These are phyloP conservation scores for Stentor roeselii DNA, from an alignment of 73 alveolate genomes.

Conservation along the genomic window DNA sequence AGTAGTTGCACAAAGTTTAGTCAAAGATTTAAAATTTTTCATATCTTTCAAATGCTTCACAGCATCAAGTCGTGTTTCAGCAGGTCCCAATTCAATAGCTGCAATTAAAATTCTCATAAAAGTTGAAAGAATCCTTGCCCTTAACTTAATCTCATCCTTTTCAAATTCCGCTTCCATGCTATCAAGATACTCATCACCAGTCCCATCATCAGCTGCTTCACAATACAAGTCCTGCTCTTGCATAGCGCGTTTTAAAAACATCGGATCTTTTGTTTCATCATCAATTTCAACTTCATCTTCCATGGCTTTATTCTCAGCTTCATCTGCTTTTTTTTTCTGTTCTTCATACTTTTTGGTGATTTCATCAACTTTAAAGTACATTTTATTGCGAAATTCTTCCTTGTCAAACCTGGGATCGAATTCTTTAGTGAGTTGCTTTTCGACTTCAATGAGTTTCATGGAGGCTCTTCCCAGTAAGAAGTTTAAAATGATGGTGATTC, in stretches of 20 bases:
- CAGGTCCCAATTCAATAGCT: slow-evolving; percentile 59
- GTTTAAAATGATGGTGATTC: neutral
- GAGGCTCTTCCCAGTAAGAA: slow-evolving; percentile 31
- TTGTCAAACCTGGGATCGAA: slow-evolving; percentile 34
- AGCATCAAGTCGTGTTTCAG: slow-evolving; percentile 34
- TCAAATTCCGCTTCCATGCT: neutral
- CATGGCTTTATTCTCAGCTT: slow-evolving; percentile 30
- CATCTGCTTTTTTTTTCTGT: slow-evolving; percentile 36
- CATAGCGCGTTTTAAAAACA: slow-evolving; percentile 34
- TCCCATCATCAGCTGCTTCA: slow-evolving; percentile 9
- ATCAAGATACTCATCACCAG: slow-evolving; percentile 12
- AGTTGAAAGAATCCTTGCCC: slow-evolving; percentile 53
- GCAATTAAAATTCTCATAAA: slow-evolving; percentile 61
- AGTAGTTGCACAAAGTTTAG: slow-evolving; percentile 75
- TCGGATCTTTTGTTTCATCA: slow-evolving; percentile 35
- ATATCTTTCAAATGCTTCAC: slow-evolving; percentile 42
- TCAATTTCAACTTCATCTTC: slow-evolving; percentile 33
- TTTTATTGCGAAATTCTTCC: neutral
- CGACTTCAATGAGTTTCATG: slow-evolving; percentile 30
- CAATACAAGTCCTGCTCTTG: slow-evolving; percentile 21
- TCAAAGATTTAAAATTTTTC: slow-evolving; percentile 51
- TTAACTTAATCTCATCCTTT: slow-evolving; percentile 27
- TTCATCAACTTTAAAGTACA: neutral
- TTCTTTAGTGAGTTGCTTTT: slow-evolving; percentile 41
- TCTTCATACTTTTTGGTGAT: slow-evolving; percentile 13